A percentile compares a stretch with the other conserved stretches of the same genome.
Conservation (phyloP, 768 basidiomycete genomes). For the Plicaturopsis crispa region DNA sequence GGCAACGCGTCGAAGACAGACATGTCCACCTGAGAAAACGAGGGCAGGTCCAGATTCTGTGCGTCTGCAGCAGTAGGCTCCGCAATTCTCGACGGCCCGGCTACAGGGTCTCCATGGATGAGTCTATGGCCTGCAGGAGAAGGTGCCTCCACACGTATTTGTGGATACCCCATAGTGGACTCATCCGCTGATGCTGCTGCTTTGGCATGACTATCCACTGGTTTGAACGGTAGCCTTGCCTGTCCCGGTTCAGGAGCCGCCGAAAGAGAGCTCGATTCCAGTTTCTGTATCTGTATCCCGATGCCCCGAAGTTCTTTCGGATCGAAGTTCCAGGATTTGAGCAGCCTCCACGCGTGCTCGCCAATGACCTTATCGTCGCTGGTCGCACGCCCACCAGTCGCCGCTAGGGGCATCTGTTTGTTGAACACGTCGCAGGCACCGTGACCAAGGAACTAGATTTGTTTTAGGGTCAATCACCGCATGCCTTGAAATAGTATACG, state of each 20-base stretch:
- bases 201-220: constrained; percentile 8
- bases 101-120: not conserved
- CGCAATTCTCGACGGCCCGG: constrained; percentile 10
- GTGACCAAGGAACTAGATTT: constrained; percentile 78
- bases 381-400: constrained; percentile 60
- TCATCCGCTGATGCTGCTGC: not conserved
- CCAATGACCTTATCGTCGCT: constrained; percentile 68
- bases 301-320: constrained; percentile 87
- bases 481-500: constrained; percentile 7
- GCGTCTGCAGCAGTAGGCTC: not conserved
- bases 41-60: constrained; percentile 44
- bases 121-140: not conserved
- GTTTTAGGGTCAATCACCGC: not conserved
- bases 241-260: constrained; percentile 42
- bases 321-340: constrained; percentile 69
- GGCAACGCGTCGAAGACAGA: constrained; percentile 67
- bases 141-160: constrained; percentile 2
- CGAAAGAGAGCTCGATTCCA: constrained; percentile 45
- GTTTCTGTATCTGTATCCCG: constrained; percentile 85
- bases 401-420: constrained; percentile 57
- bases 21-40: constrained; percentile 71
- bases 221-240: constrained; percentile 51
- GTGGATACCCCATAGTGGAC: not conserved
- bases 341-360: constrained; percentile 67
- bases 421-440: constrained; percentile 79